Base-by-base conservation (phyloP, 106 monocot species). In the Dactylorhiza incarnata region DNA sequence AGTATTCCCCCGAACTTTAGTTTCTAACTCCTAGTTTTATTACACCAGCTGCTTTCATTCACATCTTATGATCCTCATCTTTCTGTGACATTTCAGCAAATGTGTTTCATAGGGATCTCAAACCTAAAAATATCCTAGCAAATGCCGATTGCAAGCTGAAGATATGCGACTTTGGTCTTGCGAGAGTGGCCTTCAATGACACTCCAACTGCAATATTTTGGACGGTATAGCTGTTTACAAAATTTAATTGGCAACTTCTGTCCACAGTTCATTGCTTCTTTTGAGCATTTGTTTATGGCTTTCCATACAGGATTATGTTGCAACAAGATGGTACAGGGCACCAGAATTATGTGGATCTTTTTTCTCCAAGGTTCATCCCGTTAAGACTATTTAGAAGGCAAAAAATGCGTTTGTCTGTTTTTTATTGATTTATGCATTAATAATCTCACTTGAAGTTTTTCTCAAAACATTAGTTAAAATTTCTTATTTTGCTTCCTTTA, bases 201-300 rank as follows among this genome's bases (percentile, higher is more conserved):
- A 88, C 94, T 73, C 94, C 94, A 16, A 94, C 94, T 62, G 88
- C 94, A 76, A 94, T 94, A 79, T 94, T 94, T 77, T 94, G 94
- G 94, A 94, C 94, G 68, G 92, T 92, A 78, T 56, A 56, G 44
- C 45, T 45, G 74, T n/a, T 45, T 73, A 26, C 7, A 25, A 8
- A 14, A 0, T n/a, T 51, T 68, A 0, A 14, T 9, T 59, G 12
- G 6, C 17, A 71, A 72, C 5, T 72, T n/a, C 22, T 19, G 20
- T 19, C 66, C 43, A 0, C 20, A 17, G 11, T 69, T 78, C 13
- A 24, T 17, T 29, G 6, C 10, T 73, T 51, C 25, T 25, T 67
- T 23, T 8, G 15, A 61, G 29, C 22, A 13, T 58, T 54, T 15
- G 13, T 19, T 58, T 12, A 8, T 16, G 50, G 65, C n/a, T 80